Percentiles rank a stretch among this genome's conserved stretches.
These are phyloP conservation scores for Chaetomium sp. DNA, from an alignment of 2,329 filamentous ascomycete species.

Conservation along the genomic window DNA sequence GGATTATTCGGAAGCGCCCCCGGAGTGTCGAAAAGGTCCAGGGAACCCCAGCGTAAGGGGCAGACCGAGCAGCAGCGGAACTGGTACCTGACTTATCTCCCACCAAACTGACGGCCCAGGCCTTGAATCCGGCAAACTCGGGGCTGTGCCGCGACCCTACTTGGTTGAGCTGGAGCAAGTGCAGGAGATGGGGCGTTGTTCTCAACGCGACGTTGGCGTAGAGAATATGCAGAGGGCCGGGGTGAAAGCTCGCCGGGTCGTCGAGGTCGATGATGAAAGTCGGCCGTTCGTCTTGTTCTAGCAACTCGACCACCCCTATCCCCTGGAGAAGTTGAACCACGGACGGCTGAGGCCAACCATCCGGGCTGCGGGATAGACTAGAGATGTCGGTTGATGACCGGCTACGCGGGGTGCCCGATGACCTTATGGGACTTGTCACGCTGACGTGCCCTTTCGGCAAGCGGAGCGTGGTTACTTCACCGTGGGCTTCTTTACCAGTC, in stretches of 20 bases:
- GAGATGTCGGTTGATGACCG: conserved; percentile 55
- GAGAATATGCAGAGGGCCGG: conserved; percentile 60
- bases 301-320: conserved; percentile 69
- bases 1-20: conserved; percentile 68
- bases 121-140: conserved; percentile 66
- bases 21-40: conserved; percentile 74
- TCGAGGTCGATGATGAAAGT: conserved; percentile 74
- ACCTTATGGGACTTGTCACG: conserved; percentile 50
- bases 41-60: conserved; percentile 63
- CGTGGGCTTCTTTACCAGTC: conserved; percentile 49
- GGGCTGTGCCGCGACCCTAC: conserved; percentile 46
- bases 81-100: conserved; percentile 56
- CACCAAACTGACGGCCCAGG: conserved; percentile 65
- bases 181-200: conserved; percentile 55
- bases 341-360: conserved; percentile 50
- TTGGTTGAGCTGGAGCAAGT: conserved; percentile 56
- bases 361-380: conserved; percentile 56
- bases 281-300: conserved; percentile 76
- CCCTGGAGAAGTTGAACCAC: conserved; percentile 61
- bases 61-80: conserved; percentile 55
- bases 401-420: conserved; percentile 55
- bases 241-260: conserved; percentile 56
- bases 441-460: conserved; percentile 57
- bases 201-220: conserved; percentile 71
- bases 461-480: conserved; percentile 56